Conservation (phyloP, 2,329 filamentous ascomycete species). For the Penicillium sp. region DNA sequence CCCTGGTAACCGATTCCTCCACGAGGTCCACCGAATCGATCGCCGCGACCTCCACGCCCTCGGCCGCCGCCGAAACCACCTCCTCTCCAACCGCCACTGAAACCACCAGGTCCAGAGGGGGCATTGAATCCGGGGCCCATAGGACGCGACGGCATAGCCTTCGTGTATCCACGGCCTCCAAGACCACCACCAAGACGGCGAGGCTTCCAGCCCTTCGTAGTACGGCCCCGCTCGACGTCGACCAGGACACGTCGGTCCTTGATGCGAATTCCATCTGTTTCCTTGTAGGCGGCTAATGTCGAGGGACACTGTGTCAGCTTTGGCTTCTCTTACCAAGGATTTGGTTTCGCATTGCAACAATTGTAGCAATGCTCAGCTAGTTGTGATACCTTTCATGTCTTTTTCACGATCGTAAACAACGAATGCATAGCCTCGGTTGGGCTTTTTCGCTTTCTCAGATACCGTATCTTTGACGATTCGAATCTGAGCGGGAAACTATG, state of each 20-base stretch:
- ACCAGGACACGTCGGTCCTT: conserved; percentile 88
- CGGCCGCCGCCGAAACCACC: conserved; percentile 53
- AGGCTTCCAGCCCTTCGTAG: conserved; percentile 89
- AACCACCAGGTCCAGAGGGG: conserved; percentile 55
- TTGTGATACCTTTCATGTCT: conserved; percentile 88
- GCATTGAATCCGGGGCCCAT: conserved; percentile 58
- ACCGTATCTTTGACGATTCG: conserved; percentile 73
- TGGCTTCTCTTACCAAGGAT: conserved; percentile 17
- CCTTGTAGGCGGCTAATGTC: conserved; percentile 81
- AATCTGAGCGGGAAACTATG: conserved; percentile 54
- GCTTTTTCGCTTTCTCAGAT: conserved; percentile 68
- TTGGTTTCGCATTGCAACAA: not conserved
- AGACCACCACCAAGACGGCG: conserved; percentile 86
- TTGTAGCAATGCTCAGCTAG: conserved; percentile 5
- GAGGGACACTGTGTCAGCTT: conserved; percentile 40
- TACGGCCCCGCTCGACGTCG: conserved; percentile 92
- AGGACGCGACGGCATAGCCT: conserved; percentile 67
- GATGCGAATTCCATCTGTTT: conserved; percentile 83
- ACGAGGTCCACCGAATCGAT: conserved; percentile 47
- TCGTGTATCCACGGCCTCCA: conserved; percentile 89
- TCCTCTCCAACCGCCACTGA: conserved; percentile 53
- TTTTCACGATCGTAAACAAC: conserved; percentile 95
- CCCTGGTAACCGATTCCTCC: conserved; percentile 56
- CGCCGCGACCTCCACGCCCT: conserved; percentile 50
- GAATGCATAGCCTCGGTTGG: conserved; percentile 88